A percentile compares a stretch with the other conserved stretches of the same genome.
Evolutionary conservation across 306 rosid species (phyloP).

Genomic region (Myrica gale): DNA sequence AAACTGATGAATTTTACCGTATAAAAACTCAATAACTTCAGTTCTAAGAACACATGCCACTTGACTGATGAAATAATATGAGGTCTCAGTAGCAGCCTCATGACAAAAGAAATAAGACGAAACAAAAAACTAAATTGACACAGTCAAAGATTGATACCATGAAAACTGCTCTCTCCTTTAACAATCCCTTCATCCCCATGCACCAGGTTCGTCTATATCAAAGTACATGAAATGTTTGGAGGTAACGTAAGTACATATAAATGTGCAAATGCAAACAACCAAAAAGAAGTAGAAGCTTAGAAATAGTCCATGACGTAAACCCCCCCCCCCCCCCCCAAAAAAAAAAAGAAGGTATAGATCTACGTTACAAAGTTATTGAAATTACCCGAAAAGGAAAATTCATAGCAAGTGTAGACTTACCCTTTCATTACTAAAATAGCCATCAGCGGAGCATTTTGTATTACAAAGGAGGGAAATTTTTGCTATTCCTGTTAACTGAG

Average conservation of each 20-base stretch:
- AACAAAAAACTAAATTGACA: conserved; percentile 4
- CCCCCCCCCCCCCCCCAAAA: too few relatives aligned
- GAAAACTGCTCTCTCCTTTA: conserved; percentile 44
- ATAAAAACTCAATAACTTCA: not conserved
- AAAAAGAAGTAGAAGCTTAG: conserved; percentile 1
- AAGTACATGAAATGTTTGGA: conserved; percentile 26
- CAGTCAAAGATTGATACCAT: conserved; percentile 43
- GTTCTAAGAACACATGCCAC: conserved; percentile 4
- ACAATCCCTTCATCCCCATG: conserved; percentile 39
- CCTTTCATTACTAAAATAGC: conserved; percentile 27
- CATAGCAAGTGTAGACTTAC: conserved; percentile 42
- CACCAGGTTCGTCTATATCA: conserved; percentile 41
- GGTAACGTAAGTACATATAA: not conserved
- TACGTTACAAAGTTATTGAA: too few relatives aligned
- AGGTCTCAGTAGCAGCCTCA: conserved; percentile 8
- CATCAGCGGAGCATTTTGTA: conserved; percentile 40
- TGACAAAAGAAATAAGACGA: not conserved
- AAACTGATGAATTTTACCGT: conserved; percentile 31
- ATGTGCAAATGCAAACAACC: not conserved
- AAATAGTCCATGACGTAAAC: too few relatives aligned
- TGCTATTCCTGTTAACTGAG: conserved; percentile 45
- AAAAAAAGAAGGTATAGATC: too few relatives aligned
- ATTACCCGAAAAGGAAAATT: not conserved
- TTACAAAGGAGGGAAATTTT: conserved; percentile 32
- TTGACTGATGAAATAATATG: conserved; percentile 19